Base-by-base conservation (phyloP, 2,329 filamentous ascomycete genomes). In the Simplicillium aogashimaense region DNA sequence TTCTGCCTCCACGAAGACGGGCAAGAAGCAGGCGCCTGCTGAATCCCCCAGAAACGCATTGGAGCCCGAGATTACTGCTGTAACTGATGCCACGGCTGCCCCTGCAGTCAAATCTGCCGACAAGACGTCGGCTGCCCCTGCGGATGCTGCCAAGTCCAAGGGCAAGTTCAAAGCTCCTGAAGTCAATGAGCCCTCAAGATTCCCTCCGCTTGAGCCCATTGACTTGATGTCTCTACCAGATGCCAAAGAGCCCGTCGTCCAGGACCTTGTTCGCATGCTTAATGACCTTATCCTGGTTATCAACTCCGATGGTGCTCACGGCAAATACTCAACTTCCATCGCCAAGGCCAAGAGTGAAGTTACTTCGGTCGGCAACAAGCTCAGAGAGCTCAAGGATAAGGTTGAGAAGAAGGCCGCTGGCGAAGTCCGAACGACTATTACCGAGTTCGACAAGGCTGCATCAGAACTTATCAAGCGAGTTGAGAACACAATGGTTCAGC, bases 271-370 rank as follows among this genome's bases (percentile, higher is more conserved):
- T 44, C 90, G 86, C 66, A 90, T 95, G 66, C 74, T 98, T 52
- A 98, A 98, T 65, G 87, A 94, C 61, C 83, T 98, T 53, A 95
- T 98, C 56, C 81, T 86, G 8, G 86, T 94, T 36, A 81, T 95
- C 58, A 95, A 95, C 60, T 84, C 85, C 43, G 90, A 95, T 58
- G 78, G 82, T 45, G 78, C 86, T 42, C 77, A 82, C 46, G 74
- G 74, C 50, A 87, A 83, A 60, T 95, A 92, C 64, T 79, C 78
- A 39, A 74, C 76, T 3, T 82, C 87, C 1, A 80, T 98, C 43
- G 69, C 74, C 50, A 89, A 92, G 69, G 89, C 90, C 46, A 97
- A 95, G 72, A 70, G 73, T 39, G 84, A 94, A 50, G 71, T 97
- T 38, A 66, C 73, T 56, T 83, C 81, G 60, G 81, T 97, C 40